Evolutionary conservation across 306 rosid genomes (phyloP), one percentile per base, ranked within the genome.

Genomic region (Cercis canadensis): DNA sequence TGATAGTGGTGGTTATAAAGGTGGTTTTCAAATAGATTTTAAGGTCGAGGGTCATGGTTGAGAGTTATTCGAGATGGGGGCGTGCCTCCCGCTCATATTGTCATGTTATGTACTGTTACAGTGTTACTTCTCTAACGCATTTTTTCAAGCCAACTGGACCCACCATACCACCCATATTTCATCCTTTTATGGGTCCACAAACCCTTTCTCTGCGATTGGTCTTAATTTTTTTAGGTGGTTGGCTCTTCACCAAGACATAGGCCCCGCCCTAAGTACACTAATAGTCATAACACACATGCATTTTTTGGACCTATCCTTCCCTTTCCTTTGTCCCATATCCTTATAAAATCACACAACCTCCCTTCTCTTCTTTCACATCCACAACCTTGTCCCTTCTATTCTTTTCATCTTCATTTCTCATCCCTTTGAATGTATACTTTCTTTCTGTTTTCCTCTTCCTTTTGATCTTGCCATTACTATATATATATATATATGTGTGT

Each of bases 31-130:
- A 15, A 32, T 39, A 72, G 86, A 81, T 85, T 67, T 72, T 81
- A 75, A 81, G 89, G 86, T 85, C 86, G 76, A 73, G 41, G 63
- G 89, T 85, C 89, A 75, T 70, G 24, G 84, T 75, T 81, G 29
- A 3, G 29, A 24, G 29, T 24, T 24, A 24, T 24, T 24, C 29
- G 47, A 33, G 89, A 85, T 76, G 83, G 76, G 67, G 78, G 84
- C 82, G 40, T 85, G 40, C 84, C 89, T 66, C 70, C 86, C 75
- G 41, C 74, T 60, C 81, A 58, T 43, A 33, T 54, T 74, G 52
- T 66, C 29, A 1, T 24, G 29, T 24, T 24, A 24, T 24, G 29
- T 24, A 24, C 29, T 24, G 3, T 24, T 24, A 24, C 29, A 24
- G 29, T 24, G 29, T 56, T 77, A 29, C 88, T 75, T 63, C 64